These are phyloP conservation scores for Eucalyptus sideroxylon DNA, from an alignment of 345 rosid genomes.

Conservation along the genomic window DNA sequence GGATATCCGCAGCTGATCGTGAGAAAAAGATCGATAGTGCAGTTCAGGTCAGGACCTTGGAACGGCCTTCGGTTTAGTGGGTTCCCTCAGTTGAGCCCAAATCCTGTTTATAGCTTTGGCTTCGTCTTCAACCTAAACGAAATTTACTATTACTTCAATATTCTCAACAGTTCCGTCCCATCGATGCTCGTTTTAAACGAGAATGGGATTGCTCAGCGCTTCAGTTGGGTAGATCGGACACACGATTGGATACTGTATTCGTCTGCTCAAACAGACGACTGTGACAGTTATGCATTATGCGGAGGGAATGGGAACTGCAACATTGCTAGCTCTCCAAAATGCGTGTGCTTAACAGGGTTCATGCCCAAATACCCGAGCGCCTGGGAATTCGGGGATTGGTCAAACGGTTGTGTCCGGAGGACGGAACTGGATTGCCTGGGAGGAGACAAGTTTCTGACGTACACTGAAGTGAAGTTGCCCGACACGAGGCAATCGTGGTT, in stretches of 20 bases:
- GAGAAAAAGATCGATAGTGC: not conserved
- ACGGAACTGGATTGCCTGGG: too few species aligned
- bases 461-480: too few species aligned
- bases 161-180: not conserved
- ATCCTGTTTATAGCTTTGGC: not conserved
- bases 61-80: slow-evolving; percentile 33
- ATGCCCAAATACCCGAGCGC: too few species aligned
- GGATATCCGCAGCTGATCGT: slow-evolving; percentile 29
- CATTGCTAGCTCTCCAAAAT: slow-evolving; percentile 13
- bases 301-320: slow-evolving; percentile 25
- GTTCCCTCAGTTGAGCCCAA: slow-evolving; percentile 11
- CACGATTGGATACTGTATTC: slow-evolving; percentile 7
- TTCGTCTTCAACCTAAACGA: slow-evolving; percentile 15
- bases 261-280: slow-evolving; percentile 15
- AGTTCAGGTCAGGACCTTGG: slow-evolving; percentile 27
- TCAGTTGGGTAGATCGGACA: not conserved
- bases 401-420: too few species aligned
- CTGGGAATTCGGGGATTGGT: too few species aligned
- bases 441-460: too few species aligned
- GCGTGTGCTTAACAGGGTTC: slow-evolving; percentile 30
- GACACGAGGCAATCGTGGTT: too few species aligned
- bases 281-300: slow-evolving; percentile 23
- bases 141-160: slow-evolving; percentile 12
- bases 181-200: slow-evolving; percentile 7
- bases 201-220: slow-evolving; percentile 3